Evolutionary conservation across 768 basidiomycete species (phyloP).

Genomic region (Gelatoporia subvermispora): DNA sequence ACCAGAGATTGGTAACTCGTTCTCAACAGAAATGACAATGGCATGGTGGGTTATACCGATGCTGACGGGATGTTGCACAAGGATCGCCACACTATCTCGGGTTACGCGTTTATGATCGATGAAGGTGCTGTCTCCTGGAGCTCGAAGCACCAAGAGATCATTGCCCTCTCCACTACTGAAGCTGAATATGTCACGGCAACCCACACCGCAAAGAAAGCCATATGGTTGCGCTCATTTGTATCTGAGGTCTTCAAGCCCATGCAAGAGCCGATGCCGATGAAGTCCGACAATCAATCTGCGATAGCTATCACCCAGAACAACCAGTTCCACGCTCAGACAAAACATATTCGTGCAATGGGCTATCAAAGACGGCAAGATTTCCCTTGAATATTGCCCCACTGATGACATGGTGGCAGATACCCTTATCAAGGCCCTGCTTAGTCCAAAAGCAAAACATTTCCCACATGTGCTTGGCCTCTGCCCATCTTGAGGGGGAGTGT

Average conservation of each 20-base stretch:
- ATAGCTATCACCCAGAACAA: constrained; percentile 20
- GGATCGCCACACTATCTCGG: constrained; percentile 19
- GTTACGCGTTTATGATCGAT: constrained; percentile 26
- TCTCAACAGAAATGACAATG: constrained; percentile 8
- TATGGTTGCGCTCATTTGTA: constrained; percentile 28
- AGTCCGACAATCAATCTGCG: constrained; percentile 14
- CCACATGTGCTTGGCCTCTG: constrained; percentile 6
- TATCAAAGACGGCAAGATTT: constrained; percentile 3
- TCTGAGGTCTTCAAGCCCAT: constrained; percentile 1
- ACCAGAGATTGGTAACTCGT: constrained; percentile 7
- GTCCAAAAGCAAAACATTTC: not conserved
- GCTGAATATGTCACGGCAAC: constrained; percentile 31
- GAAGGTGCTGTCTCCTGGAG: constrained; percentile 37
- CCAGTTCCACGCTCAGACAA: constrained; percentile 25
- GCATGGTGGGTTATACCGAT: constrained; percentile 8
- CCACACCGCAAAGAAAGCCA: constrained; percentile 28
- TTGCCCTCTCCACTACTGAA: constrained; percentile 32
- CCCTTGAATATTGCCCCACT: too few relatives aligned
- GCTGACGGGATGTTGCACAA: constrained; percentile 7
- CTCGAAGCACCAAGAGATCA: constrained; percentile 33
- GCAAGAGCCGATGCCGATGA: constrained; percentile 1
- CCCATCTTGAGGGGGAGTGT: too few relatives aligned
- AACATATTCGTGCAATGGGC: constrained; percentile 27
- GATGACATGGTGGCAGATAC: constrained; percentile 27
- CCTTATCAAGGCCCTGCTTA: constrained; percentile 26